Evolutionary conservation across 2,329 filamentous ascomycete species (phyloP).

Genomic region (Penicillium sp.): DNA sequence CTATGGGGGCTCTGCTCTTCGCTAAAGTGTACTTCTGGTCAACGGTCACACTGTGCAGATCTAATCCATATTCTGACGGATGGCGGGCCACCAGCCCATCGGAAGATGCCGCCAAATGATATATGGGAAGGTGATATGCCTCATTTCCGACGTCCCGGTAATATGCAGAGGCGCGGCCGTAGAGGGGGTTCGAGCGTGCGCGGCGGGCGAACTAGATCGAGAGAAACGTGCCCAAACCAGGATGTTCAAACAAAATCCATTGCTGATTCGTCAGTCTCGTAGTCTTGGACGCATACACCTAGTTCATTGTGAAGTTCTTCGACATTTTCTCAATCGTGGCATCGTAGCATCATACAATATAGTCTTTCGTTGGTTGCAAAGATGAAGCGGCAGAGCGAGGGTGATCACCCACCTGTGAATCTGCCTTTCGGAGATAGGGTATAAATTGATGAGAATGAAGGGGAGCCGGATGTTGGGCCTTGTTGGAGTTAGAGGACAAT

Average conservation of each 20-base stretch:
- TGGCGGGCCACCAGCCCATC: constrained; percentile 67
- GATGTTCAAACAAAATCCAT: background rate
- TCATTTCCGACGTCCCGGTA: constrained; percentile 71
- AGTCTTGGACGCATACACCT: background rate
- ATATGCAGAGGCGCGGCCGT: constrained; percentile 71
- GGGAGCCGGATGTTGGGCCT: background rate
- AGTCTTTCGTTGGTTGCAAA: background rate
- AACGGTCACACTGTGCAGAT: constrained; percentile 74
- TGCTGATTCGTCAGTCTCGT: background rate
- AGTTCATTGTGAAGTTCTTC: background rate
- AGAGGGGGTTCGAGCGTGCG: constrained; percentile 67
- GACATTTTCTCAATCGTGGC: background rate
- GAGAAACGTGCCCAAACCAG: background rate
- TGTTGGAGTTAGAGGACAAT: background rate
- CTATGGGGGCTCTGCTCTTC: too few species aligned
- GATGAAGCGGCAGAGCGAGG: background rate
- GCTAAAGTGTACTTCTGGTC: constrained; percentile 53
- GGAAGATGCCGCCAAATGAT: constrained; percentile 62
- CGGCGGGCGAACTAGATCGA: constrained; percentile 52
- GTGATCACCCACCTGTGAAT: background rate
- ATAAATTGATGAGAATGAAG: background rate
- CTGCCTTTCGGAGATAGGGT: background rate
- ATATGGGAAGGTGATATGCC: constrained; percentile 56
- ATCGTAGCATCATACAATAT: background rate
- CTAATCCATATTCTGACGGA: constrained; percentile 61